Evolutionary conservation across 495 filamentous ascomycete species (phyloP).

Genomic region (Xylaria curta): DNA sequence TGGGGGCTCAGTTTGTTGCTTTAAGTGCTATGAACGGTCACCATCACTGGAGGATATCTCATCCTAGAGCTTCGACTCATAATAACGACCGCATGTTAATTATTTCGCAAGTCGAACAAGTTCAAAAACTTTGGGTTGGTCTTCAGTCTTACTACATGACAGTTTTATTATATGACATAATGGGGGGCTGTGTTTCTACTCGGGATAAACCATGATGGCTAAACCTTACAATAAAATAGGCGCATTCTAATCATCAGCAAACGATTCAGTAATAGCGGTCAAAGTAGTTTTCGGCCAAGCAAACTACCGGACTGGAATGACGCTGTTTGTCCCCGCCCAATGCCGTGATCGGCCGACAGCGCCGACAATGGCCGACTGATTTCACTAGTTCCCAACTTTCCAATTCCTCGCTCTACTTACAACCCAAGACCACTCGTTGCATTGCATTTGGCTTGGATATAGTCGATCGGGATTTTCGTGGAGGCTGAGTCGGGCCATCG

Average conservation of each 20-base stretch:
- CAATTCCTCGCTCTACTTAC: neutral
- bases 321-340: constrained; percentile 14
- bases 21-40: neutral
- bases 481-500: neutral
- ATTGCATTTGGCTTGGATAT: neutral
- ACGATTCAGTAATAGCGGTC: constrained; percentile 8
- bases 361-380: constrained; percentile 20
- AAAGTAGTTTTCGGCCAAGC: neutral
- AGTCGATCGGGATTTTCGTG: neutral
- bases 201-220: neutral
- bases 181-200: neutral
- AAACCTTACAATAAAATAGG: neutral
- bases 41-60: neutral
- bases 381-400: constrained; percentile 7
- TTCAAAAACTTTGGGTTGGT: neutral
- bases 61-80: neutral
- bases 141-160: neutral
- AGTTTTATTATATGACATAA: constrained; percentile 1
- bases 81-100: neutral
- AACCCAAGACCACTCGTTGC: neutral
- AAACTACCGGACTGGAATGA: neutral
- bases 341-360: constrained; percentile 26
- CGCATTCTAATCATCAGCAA: neutral
- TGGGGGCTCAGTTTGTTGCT: too few relatives aligned
- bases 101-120: neutral